Conservation (phyloP, 805 yeast species). For the Wickerhamomyces bovis region DNA sequence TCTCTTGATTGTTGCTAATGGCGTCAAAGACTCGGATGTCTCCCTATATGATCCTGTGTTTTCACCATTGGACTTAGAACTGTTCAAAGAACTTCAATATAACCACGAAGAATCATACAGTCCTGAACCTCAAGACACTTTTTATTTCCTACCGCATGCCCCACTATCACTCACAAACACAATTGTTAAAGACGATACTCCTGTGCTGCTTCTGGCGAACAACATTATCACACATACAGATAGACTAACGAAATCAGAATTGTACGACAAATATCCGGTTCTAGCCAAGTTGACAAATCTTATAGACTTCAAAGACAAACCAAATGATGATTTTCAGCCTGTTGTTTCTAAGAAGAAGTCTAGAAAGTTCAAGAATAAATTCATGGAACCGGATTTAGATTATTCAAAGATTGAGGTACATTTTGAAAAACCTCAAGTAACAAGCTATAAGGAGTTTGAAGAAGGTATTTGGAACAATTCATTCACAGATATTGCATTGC, state of each 20-base stretch:
- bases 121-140: constrained; percentile 15
- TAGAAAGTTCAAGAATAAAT: constrained; percentile 21
- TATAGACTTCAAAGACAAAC: constrained; percentile 14
- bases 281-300: constrained; percentile 31
- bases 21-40: constrained; percentile 23
- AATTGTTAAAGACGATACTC: constrained; percentile 28
- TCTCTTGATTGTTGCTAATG: constrained; percentile 30
- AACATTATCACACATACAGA: constrained; percentile 49
- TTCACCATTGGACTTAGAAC: constrained; percentile 34
- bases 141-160: constrained; percentile 74
- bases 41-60: constrained; percentile 66
- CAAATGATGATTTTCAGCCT: constrained; percentile 15
- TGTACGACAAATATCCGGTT: constrained; percentile 38
- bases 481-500: constrained; percentile 47
- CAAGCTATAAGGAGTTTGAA: constrained; percentile 20
- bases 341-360: constrained; percentile 15
- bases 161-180: constrained; percentile 48
- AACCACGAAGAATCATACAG: constrained; percentile 11
- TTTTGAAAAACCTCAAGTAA: constrained; percentile 24
- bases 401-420: constrained; percentile 29
- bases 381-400: constrained; percentile 26
- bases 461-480: constrained; percentile 44
- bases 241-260: constrained; percentile 37
- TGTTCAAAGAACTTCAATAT: constrained; percentile 25
- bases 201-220: constrained; percentile 44